phyloP scores from a whole-genome alignment of 768 basidiomycete species.

The Leccinum variicolor region DNA sequence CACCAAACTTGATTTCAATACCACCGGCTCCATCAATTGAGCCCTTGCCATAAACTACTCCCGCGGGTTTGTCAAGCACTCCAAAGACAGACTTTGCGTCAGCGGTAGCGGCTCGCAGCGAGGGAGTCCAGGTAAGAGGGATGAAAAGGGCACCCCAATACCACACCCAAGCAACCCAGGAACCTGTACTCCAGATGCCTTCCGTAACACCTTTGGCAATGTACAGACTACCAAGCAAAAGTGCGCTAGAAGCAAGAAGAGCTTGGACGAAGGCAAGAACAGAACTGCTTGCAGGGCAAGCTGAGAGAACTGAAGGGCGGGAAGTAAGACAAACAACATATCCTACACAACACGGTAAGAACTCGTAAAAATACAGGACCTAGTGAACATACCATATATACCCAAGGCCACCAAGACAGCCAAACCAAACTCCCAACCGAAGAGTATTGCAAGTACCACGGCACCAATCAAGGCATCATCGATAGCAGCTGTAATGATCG shows the following conservation, averaged over 20 bases:
- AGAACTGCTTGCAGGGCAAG: constrained; percentile 1
- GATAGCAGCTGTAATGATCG: constrained; percentile 79
- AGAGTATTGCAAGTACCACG: constrained; percentile 56
- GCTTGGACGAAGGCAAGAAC: constrained; percentile 53
- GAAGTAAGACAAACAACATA: constrained; percentile 12
- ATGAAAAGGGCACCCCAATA: constrained; percentile 32
- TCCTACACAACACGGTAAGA: constrained; percentile 9
- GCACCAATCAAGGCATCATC: constrained; percentile 76
- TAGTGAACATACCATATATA: constrained; percentile 54
- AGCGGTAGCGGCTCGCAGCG: constrained; percentile 74
- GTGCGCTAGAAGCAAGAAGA: constrained; percentile 75
- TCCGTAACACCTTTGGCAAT: constrained; percentile 28
- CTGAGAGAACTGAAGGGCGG: constrained; percentile 8
- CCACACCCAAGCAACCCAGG: constrained; percentile 30
- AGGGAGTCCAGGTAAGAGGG: constrained; percentile 26
- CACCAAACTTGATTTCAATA: constrained; percentile 87
- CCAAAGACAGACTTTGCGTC: constrained; percentile 77
- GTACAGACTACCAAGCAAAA: constrained; percentile 61
- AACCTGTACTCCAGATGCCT: constrained; percentile 26
- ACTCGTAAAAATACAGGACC: neutral
- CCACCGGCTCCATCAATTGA: constrained; percentile 66
- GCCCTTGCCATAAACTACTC: constrained; percentile 80
- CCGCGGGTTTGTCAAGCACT: constrained; percentile 76
- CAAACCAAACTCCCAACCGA: constrained; percentile 64
- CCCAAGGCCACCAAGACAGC: constrained; percentile 73